A percentile compares a stretch with the other conserved stretches of the same genome.
phyloP scores from a whole-genome alignment of 371 early-diverging fungal genomes.

The Zychaea mexicana region DNA sequence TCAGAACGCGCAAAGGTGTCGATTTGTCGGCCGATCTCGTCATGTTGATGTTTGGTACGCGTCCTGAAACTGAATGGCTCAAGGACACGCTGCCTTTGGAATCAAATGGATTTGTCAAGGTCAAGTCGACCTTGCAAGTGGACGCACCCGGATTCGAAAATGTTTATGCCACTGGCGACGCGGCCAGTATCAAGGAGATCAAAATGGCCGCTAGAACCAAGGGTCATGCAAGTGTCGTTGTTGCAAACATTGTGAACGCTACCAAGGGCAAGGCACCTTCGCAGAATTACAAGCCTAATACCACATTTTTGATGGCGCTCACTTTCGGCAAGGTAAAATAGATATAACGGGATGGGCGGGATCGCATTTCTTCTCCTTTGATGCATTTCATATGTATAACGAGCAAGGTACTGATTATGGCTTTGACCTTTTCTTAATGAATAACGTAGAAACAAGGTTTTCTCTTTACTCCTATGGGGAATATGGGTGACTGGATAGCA shows the following conservation, averaged over 20 bases:
- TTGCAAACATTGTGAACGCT: slow-evolving; percentile 43
- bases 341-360: too few relatives aligned
- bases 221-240: slow-evolving; percentile 37
- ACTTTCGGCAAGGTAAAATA: neutral
- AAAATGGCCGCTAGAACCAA: slow-evolving; percentile 53
- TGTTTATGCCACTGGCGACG: slow-evolving; percentile 65
- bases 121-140: slow-evolving; percentile 60
- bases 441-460: neutral
- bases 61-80: slow-evolving; percentile 25
- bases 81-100: slow-evolving; percentile 12
- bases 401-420: too few relatives aligned
- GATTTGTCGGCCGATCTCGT: slow-evolving; percentile 50
- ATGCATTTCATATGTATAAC: too few relatives aligned
- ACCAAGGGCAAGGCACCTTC: slow-evolving; percentile 12
- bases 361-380: too few relatives aligned
- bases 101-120: slow-evolving; percentile 31
- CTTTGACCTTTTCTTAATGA: too few relatives aligned
- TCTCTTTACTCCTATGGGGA: neutral
- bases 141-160: slow-evolving; percentile 33
- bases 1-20: slow-evolving; percentile 34
- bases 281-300: neutral
- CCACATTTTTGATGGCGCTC: neutral
- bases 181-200: slow-evolving; percentile 46
- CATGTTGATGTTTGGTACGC: slow-evolving; percentile 50
- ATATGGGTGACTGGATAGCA: neutral